These are phyloP conservation scores for Fusarium euwallaceae DNA, from an alignment of 2,329 filamentous ascomycete species.

Conservation along the genomic window DNA sequence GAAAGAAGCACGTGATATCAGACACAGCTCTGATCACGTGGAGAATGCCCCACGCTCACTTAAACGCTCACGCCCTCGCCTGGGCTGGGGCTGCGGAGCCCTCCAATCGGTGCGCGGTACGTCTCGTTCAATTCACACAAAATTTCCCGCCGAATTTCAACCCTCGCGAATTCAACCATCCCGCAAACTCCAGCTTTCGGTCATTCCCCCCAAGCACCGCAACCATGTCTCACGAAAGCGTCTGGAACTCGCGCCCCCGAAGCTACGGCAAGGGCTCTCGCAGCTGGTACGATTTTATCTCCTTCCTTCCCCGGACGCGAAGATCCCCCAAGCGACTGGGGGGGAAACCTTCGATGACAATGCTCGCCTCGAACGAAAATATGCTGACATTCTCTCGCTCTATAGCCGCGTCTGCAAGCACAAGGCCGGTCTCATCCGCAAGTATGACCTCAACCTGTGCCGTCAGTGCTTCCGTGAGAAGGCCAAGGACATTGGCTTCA, in stretches of 20 bases:
- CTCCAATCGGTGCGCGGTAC: slow-evolving; percentile 52
- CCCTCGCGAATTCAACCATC: slow-evolving; percentile 52
- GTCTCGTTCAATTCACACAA: slow-evolving; percentile 55
- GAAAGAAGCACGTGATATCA: slow-evolving; percentile 6
- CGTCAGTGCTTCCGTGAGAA: slow-evolving; percentile 85
- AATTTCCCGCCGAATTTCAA: slow-evolving; percentile 54
- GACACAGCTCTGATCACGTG: slow-evolving; percentile 37
- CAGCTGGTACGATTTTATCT: slow-evolving; percentile 77
- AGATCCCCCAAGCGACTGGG: slow-evolving; percentile 7
- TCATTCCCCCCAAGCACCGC: slow-evolving; percentile 53
- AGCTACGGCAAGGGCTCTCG: slow-evolving; percentile 97
- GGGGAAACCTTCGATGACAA: background rate
- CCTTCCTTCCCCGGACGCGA: slow-evolving; percentile 12
- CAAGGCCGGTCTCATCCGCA: slow-evolving; percentile 99
- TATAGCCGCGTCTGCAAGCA: slow-evolving; percentile 82
- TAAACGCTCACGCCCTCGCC: slow-evolving; percentile 27
- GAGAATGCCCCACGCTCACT: background rate
- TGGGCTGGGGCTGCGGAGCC: slow-evolving; percentile 55
- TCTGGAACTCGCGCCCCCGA: slow-evolving; percentile 99
- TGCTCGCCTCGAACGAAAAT: slow-evolving; percentile 12
- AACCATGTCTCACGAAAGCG: slow-evolving; percentile 85
- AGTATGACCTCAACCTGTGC: slow-evolving; percentile 96
- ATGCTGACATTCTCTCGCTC: slow-evolving; percentile 49
- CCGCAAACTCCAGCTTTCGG: slow-evolving; percentile 48
- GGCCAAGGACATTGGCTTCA: slow-evolving; percentile 78